phyloP scores from a whole-genome alignment of 2,329 filamentous ascomycete genomes.

The Talaromyces islandicus region DNA sequence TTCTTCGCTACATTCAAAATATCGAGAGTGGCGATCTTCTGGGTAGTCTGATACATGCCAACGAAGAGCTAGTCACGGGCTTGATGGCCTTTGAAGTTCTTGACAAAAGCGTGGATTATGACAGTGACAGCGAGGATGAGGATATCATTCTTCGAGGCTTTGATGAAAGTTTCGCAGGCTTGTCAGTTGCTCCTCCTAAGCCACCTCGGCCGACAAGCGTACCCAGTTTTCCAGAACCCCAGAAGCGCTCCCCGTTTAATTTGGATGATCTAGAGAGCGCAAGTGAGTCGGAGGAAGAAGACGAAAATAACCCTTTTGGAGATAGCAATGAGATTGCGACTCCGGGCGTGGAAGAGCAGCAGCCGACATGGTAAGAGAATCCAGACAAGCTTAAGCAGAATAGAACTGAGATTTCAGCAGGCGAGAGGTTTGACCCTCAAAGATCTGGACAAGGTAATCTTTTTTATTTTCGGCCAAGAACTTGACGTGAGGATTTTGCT shows the following conservation, averaged over 20 bases:
- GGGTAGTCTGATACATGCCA: conserved; percentile 83
- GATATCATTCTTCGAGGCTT: conserved; percentile 23
- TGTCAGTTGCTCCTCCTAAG: conserved; percentile 30
- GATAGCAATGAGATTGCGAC: conserved; percentile 62
- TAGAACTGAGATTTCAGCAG: conserved; percentile 2
- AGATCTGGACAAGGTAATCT: neutral
- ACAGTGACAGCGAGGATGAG: conserved; percentile 61
- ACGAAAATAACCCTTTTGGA: conserved; percentile 82
- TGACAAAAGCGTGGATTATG: conserved; percentile 58
- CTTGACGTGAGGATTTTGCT: neutral
- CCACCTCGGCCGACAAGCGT: conserved; percentile 50
- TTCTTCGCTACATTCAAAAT: conserved; percentile 86
- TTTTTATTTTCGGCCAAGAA: neutral
- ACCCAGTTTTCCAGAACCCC: conserved; percentile 17
- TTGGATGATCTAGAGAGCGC: conserved; percentile 42
- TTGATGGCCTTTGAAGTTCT: conserved; percentile 93
- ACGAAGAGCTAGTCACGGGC: conserved; percentile 90
- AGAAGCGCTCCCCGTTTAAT: conserved; percentile 34
- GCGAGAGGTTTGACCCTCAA: conserved; percentile 3
- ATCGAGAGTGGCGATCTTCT: conserved; percentile 90
- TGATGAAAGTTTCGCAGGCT: conserved; percentile 26
- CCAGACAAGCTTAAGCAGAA: neutral
- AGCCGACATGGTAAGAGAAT: conserved; percentile 29
- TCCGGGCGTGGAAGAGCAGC: conserved; percentile 24
- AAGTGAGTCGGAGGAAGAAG: conserved; percentile 41